phyloP scores from a whole-genome alignment of 2,329 filamentous ascomycete species.

The Coleophoma eucalyptorum region DNA sequence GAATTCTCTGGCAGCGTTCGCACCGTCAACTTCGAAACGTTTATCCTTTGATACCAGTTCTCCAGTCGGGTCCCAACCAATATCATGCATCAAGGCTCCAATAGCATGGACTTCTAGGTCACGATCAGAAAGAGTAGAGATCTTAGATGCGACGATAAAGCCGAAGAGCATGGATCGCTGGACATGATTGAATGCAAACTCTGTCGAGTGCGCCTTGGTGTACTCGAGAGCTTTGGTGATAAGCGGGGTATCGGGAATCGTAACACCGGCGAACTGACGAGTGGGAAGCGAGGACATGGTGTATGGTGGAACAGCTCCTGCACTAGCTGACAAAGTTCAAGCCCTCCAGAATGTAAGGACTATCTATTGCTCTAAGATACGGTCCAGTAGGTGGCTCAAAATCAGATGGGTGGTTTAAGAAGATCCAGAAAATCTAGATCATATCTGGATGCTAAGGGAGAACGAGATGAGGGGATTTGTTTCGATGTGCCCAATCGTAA shows the following conservation, averaged over 20 bases:
- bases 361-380: too few relatives aligned
- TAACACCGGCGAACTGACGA: conserved; percentile 23
- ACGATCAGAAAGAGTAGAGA: conserved; percentile 13
- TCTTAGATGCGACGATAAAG: conserved; percentile 28
- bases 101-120: conserved; percentile 36
- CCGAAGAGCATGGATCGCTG: conserved; percentile 31
- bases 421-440: too few relatives aligned
- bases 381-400: too few relatives aligned
- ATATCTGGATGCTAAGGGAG: too few relatives aligned
- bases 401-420: too few relatives aligned
- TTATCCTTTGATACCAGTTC: conserved; percentile 34
- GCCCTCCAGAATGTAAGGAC: too few relatives aligned
- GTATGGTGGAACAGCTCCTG: neutral
- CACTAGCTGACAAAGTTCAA: too few relatives aligned
- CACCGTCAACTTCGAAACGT: conserved; percentile 46
- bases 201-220: conserved; percentile 23
- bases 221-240: conserved; percentile 27
- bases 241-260: conserved; percentile 28
- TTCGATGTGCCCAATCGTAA: too few relatives aligned
- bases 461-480: too few relatives aligned
- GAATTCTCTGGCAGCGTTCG: conserved; percentile 37
- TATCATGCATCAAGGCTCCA: conserved; percentile 36
- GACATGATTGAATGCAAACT: conserved; percentile 32
- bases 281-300: neutral
- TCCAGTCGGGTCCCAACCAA: conserved; percentile 35